Evolutionary conservation across 73 alveolate species (phyloP).

Genomic region (Paramecium octaurelia): DNA sequence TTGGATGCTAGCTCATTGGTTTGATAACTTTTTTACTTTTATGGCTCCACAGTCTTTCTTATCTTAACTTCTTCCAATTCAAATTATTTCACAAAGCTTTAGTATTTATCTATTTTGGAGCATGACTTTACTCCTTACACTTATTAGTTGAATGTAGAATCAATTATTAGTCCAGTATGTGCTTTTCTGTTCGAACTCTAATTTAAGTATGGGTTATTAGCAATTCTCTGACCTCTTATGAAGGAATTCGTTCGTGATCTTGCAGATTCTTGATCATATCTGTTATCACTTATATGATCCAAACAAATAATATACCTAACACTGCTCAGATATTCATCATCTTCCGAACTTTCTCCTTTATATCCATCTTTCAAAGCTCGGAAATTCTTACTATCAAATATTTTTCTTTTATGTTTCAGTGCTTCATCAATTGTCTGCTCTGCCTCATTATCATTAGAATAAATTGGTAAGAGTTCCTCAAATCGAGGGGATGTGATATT

Average conservation of each 20-base stretch:
- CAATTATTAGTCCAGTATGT: not conserved
- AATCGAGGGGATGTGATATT: not conserved
- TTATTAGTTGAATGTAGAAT: not conserved
- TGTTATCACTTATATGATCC: not conserved
- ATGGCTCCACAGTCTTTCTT: not conserved
- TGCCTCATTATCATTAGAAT: not conserved
- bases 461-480: not conserved
- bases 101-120: not conserved
- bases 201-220: not conserved
- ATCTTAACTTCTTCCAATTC: not conserved
- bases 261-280: not conserved
- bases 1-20: not conserved
- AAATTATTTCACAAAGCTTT: not conserved
- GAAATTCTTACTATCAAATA: not conserved
- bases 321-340: not conserved
- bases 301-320: not conserved
- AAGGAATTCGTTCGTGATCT: not conserved
- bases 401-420: not conserved
- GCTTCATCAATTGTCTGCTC: not conserved
- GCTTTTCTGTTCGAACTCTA: not conserved
- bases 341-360: not conserved
- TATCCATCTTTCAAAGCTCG: not conserved
- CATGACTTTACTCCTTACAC: not conserved
- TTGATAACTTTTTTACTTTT: not conserved
- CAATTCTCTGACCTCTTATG: not conserved